Evolutionary conservation across 495 filamentous ascomycete species (phyloP), one percentile per base, ranked within the genome.

Genomic region (Emericellopsis terricola): DNA sequence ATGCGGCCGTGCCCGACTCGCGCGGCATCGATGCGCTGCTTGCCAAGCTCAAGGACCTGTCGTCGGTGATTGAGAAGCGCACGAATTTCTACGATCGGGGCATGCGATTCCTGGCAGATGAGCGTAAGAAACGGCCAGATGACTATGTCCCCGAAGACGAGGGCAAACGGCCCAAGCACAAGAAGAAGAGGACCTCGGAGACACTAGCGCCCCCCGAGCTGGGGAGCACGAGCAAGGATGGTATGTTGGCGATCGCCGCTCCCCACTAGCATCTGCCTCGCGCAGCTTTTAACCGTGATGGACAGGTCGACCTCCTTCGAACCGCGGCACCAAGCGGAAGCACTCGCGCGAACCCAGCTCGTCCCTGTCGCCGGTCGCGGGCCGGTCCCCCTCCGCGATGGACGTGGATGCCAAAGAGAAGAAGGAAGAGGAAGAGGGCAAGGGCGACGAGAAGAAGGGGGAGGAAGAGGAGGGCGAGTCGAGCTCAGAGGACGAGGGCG

Each of bases 1-100:
- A 61, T 37, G 65, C 69, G 20, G 56, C 62, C 3, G 84, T 83
- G 19, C 83, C 83, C 23, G 76, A 81, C 45, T 76, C 79, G 8
- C 76, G 71, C 39, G 73, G 71, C 29, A 63, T 92, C 34, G 75
- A 81, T 34, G 63, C 62, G 16, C 56, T 92, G 33, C 59, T 74
- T 23, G 66, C 71, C 3, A 68, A 81, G 34, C 60, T 91, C 16
- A 73, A 73, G 38, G 62, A 59, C 15, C 59, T 87, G 13, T 62
- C 64, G 46, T 64, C 75, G 15, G 56, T 78, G 36, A 76, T 81
- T 13, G 73, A 80, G 38, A 55, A 60, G 19, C 62, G 78, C 8
- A 68, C 68, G 3, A 56, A 59, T 13, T 55, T 65, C 28, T 82
- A 74, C 52, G 77, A 85, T 50, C 66, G 65, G 8, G 78, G 73